Percentiles rank a stretch among this genome's conserved stretches.
These are phyloP conservation scores for Eutrema yunnanense DNA, from an alignment of 345 rosid genomes.

Conservation along the genomic window DNA sequence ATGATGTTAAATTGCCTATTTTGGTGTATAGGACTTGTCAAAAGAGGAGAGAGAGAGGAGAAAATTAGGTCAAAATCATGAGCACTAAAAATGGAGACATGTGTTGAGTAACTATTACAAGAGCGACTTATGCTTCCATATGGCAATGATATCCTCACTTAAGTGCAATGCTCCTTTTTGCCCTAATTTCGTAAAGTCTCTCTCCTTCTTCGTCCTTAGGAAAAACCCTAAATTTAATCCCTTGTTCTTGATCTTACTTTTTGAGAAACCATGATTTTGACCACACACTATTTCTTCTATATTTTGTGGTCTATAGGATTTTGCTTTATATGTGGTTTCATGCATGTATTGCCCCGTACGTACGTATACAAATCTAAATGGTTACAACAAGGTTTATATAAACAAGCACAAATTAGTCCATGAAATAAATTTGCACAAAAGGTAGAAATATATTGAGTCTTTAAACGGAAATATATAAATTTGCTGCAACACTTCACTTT, in stretches of 20 bases:
- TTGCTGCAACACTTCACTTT: neutral
- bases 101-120: constrained; percentile 35
- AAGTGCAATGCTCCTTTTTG: constrained; percentile 19
- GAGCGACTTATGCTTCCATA: constrained; percentile 34
- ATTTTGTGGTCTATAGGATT: constrained; percentile 28
- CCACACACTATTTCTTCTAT: constrained; percentile 29
- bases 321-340: constrained; percentile 29
- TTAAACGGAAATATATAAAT: constrained; percentile 1
- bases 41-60: constrained; percentile 1
- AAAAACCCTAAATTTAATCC: constrained; percentile 26
- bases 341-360: constrained; percentile 28
- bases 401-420: constrained; percentile 27
- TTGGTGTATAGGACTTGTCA: constrained; percentile 28
- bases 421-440: constrained; percentile 30
- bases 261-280: constrained; percentile 30
- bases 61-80: constrained; percentile 16
- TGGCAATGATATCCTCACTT: constrained; percentile 18
- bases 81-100: constrained; percentile 30
- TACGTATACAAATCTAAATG: constrained; percentile 30
- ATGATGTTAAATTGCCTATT: constrained; percentile 22
- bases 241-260: constrained; percentile 24
- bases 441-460: neutral
- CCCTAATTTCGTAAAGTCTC: constrained; percentile 35
- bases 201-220: constrained; percentile 27
- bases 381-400: constrained; percentile 25